Evolutionary conservation across 148 eudicot genomes (phyloP).

Genomic region (Spergularia bocconei): DNA sequence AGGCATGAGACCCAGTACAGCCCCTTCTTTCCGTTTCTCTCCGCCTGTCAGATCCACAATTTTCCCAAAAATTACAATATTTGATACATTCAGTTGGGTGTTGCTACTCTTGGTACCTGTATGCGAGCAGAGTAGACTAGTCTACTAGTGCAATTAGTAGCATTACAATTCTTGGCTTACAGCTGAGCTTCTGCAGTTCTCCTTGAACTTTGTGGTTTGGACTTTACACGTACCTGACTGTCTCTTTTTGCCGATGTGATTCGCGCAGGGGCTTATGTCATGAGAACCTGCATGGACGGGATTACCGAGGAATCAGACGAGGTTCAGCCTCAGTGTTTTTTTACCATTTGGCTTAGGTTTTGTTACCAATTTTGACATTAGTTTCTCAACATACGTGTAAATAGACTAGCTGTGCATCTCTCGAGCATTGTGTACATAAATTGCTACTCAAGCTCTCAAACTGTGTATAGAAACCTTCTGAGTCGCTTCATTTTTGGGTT

Average conservation of each 20-base stretch:
- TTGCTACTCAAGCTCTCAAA: not conserved
- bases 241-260: not conserved
- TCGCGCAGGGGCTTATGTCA: too few relatives aligned
- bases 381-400: not conserved
- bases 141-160: too few relatives aligned
- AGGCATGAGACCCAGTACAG: not conserved
- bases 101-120: not conserved
- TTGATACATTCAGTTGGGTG: not conserved
- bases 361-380: constrained; percentile 9
- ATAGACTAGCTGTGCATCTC: not conserved
- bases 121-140: too few relatives aligned
- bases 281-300: too few relatives aligned
- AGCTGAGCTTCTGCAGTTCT: not conserved
- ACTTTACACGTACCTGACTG: not conserved
- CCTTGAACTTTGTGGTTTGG: not conserved
- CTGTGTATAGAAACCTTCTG: not conserved
- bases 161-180: too few relatives aligned
- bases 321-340: not conserved
- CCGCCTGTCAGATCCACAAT: not conserved
- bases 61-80: not conserved
- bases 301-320: too few relatives aligned
- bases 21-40: too few relatives aligned
- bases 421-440: not conserved
- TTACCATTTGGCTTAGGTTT: not conserved
- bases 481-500: not conserved